A percentile compares a stretch with the other conserved stretches of the same genome.
Evolutionary conservation across 768 basidiomycete species (phyloP).

Genomic region (Porpolomopsis calyptriformis): DNA sequence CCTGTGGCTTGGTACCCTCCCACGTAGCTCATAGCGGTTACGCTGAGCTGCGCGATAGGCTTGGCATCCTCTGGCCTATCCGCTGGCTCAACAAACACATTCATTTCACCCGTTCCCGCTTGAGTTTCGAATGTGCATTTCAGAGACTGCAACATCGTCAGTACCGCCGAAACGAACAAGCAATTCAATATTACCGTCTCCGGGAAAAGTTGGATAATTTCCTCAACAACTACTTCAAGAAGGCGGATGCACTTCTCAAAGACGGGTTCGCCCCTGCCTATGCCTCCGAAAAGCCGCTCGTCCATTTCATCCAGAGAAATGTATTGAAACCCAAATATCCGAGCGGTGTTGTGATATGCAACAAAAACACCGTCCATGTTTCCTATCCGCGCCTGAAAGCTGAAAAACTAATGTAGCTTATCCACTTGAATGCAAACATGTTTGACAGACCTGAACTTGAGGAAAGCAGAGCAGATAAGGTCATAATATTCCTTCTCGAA

Average conservation of each 20-base stretch:
- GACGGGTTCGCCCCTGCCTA: slow-evolving; percentile 54
- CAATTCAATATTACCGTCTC: slow-evolving; percentile 35
- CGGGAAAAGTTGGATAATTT: slow-evolving; percentile 52
- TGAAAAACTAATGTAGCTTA: slow-evolving; percentile 18
- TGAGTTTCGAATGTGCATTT: slow-evolving; percentile 52
- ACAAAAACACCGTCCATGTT: slow-evolving; percentile 93
- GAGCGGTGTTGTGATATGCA: slow-evolving; percentile 78
- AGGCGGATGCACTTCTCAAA: slow-evolving; percentile 67
- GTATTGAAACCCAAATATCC: slow-evolving; percentile 92
- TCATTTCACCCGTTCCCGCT: slow-evolving; percentile 32
- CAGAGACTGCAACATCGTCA: slow-evolving; percentile 33
- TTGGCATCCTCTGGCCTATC: slow-evolving; percentile 30
- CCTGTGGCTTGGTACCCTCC: slow-evolving; percentile 28
- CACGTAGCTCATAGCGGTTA: slow-evolving; percentile 38
- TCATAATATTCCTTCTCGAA: slow-evolving; percentile 96
- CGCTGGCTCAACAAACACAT: slow-evolving; percentile 58
- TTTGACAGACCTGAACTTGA: slow-evolving; percentile 70
- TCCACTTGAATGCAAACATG: neutral
- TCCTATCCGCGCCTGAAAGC: slow-evolving; percentile 92
- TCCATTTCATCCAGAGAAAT: slow-evolving; percentile 85
- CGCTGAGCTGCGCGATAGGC: slow-evolving; percentile 49
- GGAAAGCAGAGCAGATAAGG: slow-evolving; percentile 83
- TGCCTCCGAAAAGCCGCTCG: slow-evolving; percentile 55
- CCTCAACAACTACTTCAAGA: slow-evolving; percentile 55
- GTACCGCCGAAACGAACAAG: slow-evolving; percentile 3